Conservation (phyloP, 768 basidiomycete species). For the Coprinopsis marcescibilis region DNA sequence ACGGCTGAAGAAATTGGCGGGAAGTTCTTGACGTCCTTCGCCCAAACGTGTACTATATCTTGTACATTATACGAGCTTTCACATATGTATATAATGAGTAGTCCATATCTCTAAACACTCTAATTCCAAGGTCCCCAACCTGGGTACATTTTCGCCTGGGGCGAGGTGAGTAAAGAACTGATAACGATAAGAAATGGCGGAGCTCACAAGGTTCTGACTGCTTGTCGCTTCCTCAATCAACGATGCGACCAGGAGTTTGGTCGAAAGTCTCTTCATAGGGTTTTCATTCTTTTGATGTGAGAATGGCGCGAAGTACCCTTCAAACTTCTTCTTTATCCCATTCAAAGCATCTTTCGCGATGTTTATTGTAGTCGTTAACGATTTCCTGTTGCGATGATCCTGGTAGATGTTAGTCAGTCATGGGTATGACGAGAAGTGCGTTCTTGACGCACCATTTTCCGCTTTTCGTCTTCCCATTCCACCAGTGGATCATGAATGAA, state of each 20-base stretch:
- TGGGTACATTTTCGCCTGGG: slow-evolving; percentile 82
- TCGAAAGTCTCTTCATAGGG: slow-evolving; percentile 56
- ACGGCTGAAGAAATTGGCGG: slow-evolving; percentile 56
- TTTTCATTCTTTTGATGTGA: slow-evolving; percentile 30
- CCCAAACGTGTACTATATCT: neutral
- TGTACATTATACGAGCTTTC: slow-evolving; percentile 7
- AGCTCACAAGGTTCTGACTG: slow-evolving; percentile 52
- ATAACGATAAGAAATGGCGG: neutral
- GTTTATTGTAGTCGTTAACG: neutral
- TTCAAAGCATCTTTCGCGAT: slow-evolving; percentile 73
- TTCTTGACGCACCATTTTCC: slow-evolving; percentile 44
- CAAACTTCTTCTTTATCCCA: slow-evolving; percentile 81
- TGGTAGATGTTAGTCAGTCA: too few species aligned
- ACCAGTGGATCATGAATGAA: slow-evolving; percentile 96
- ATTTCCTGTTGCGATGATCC: too few species aligned
- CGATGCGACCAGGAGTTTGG: slow-evolving; percentile 84
- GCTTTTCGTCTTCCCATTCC: slow-evolving; percentile 87
- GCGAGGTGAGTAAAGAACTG: slow-evolving; percentile 7
- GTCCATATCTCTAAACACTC: neutral
- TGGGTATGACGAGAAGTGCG: too few species aligned
- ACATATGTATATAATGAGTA: neutral
- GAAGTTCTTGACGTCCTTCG: slow-evolving; percentile 8
- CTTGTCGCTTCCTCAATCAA: slow-evolving; percentile 88
- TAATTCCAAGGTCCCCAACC: slow-evolving; percentile 78
- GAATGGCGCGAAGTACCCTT: slow-evolving; percentile 56